Evolutionary conservation across 352 stramenopile genomes (phyloP).

Genomic region (Pythium periplocum): DNA sequence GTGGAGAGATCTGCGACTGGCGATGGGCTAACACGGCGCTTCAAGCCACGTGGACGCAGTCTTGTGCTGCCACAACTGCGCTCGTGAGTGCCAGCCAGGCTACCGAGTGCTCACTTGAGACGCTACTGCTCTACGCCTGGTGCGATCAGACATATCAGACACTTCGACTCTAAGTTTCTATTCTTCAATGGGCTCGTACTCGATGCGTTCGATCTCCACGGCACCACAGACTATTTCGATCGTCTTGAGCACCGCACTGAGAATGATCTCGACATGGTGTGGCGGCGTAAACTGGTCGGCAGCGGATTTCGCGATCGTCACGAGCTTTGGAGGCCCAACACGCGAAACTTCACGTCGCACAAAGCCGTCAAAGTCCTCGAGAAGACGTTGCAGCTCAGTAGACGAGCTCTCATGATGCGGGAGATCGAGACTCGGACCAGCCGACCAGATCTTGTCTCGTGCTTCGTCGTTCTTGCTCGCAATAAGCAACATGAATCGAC

Average conservation of each 20-base stretch:
- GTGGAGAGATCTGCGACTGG: conserved; percentile 37
- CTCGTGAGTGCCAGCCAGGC: conserved; percentile 13
- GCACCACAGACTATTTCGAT: conserved; percentile 31
- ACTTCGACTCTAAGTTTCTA: conserved; percentile 24
- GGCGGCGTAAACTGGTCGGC: conserved; percentile 67
- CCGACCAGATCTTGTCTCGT: not conserved
- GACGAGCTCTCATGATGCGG: not conserved
- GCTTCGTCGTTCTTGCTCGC: conserved; percentile 1
- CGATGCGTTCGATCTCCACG: conserved; percentile 31
- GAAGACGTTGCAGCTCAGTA: not conserved
- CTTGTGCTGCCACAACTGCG: conserved; percentile 30
- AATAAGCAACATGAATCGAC: conserved; percentile 19
- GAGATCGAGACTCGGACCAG: not conserved
- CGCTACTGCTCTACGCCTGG: conserved; percentile 47
- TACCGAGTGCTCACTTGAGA: conserved; percentile 34
- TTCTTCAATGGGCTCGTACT: conserved; percentile 34
- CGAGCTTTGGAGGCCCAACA: conserved; percentile 43
- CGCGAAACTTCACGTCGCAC: conserved; percentile 16
- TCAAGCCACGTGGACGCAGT: conserved; percentile 29
- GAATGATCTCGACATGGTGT: conserved; percentile 47
- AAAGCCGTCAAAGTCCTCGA: conserved; percentile 1
- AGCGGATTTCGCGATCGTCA: conserved; percentile 81
- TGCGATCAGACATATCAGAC: conserved; percentile 49
- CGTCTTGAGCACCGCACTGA: conserved; percentile 38
- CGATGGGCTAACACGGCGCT: conserved; percentile 31